Evolutionary conservation across 257 asterid genomes (phyloP).

Genomic region (Cordia subcordata): DNA sequence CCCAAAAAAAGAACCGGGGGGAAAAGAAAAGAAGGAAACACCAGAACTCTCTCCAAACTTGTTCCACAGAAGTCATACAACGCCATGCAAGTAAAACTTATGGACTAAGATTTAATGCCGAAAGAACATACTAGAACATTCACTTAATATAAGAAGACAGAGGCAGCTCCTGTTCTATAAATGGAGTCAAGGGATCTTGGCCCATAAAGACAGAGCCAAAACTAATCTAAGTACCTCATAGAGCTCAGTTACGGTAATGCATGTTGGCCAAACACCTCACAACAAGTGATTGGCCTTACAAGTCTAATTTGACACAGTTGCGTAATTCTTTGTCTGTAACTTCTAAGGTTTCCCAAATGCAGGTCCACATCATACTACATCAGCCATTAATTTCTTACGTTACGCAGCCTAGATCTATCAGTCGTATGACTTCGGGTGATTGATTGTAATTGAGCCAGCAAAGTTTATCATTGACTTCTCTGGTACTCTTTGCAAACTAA

Average conservation of each 20-base stretch:
- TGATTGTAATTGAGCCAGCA: background rate
- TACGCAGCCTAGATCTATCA: too few relatives aligned
- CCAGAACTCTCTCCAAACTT: background rate
- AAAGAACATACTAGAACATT: background rate
- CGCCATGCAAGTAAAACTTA: background rate
- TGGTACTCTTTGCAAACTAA: background rate
- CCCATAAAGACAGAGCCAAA: background rate
- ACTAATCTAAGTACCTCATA: too few relatives aligned
- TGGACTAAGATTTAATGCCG: background rate
- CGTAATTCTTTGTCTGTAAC: too few relatives aligned
- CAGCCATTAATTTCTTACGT: too few relatives aligned
- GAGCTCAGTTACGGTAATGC: too few relatives aligned
- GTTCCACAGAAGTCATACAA: background rate
- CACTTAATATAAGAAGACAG: too few relatives aligned
- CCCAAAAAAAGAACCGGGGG: background rate
- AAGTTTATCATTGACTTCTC: background rate
- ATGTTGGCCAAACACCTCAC: too few relatives aligned
- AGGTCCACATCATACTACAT: too few relatives aligned
- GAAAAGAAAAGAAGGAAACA: background rate
- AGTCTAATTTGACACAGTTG: too few relatives aligned
- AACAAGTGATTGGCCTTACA: too few relatives aligned
- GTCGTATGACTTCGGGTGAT: background rate
- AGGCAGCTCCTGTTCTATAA: background rate
- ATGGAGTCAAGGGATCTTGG: background rate
- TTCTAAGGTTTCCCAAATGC: too few relatives aligned